Base-by-base conservation (phyloP, 768 basidiomycete species). In the Rhizopogon vulgaris region DNA sequence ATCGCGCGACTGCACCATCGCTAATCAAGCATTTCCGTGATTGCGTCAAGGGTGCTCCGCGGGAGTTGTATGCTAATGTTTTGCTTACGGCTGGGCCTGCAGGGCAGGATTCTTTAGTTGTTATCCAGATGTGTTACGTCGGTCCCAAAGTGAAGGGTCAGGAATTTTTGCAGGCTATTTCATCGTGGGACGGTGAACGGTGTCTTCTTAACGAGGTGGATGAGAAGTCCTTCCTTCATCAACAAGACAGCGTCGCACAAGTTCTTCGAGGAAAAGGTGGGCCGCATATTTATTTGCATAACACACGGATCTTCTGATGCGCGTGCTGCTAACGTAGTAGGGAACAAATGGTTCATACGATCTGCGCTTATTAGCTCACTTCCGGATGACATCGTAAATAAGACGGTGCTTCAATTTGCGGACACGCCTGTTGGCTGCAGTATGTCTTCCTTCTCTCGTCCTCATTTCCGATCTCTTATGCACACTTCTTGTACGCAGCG, bases 11-110 rank as follows among this genome's bases (percentile, higher is more conserved):
- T 0, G 86, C 94, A 0, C 84, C 90, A 3, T 91, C 89, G 4
- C 79, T 95, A 41, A 83, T 96, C 63, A 86, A 84, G 57, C 94
- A 95, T 69, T 91, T 93, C 72, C 83, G 94, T 24, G 94, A 96
- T 66, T 94, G 91, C 61, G 79, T 94, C 72, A 94, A 94, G 63
- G 83, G 84, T 38, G 88, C 90, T 11, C 90, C 92, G 1, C 79
- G 87, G 9, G 86, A 91, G 60, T 78, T 94, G 15, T 96, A 96
- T 64, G 87, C 90, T 36, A 95, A 94, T 63, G 80, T 92, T 32
- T 79, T 95, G 49, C 78, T 95, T 51, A 95, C 94, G 2, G 93
- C 94, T 0, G 93, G 94, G 6, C 91, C 92, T 4, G 83, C 80
- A 9, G 83, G 83, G 46, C 79, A 87, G 58, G 88, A 90, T 57